A percentile compares a stretch with the other conserved stretches of the same genome.
Evolutionary conservation across 169 alveolate species (phyloP).

Genomic region (Eimeria maxima): DNA sequence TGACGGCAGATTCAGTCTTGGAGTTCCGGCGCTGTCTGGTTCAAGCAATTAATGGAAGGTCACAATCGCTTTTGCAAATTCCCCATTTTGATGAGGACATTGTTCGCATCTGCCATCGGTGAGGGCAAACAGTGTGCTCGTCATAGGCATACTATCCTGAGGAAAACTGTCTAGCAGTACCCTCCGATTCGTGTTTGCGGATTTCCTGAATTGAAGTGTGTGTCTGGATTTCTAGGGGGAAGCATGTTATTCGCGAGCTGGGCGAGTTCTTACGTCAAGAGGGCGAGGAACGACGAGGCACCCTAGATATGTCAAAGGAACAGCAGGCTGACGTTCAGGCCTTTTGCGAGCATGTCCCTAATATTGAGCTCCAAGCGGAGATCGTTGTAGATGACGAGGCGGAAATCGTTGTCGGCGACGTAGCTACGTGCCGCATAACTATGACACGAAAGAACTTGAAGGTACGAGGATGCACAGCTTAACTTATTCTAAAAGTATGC

Average conservation of each 20-base stretch:
- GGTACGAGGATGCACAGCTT: background rate
- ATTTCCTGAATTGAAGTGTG: background rate
- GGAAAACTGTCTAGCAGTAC: background rate
- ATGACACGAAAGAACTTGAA: slow-evolving; percentile 90
- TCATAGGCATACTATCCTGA: background rate
- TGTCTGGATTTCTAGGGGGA: slow-evolving; percentile 88
- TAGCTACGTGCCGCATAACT: slow-evolving; percentile 91
- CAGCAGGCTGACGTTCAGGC: slow-evolving; percentile 92
- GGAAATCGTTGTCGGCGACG: slow-evolving; percentile 93
- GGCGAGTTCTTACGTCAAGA: slow-evolving; percentile 90
- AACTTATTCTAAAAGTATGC: background rate
- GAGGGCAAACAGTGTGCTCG: background rate
- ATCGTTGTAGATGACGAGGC: slow-evolving; percentile 92
- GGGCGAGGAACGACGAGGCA: slow-evolving; percentile 90
- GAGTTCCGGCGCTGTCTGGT: slow-evolving; percentile 94
- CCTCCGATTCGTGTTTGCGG: background rate
- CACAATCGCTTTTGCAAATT: slow-evolving; percentile 91
- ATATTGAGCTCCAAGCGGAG: slow-evolving; percentile 88
- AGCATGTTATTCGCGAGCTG: slow-evolving; percentile 89
- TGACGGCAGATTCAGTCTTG: slow-evolving; percentile 90
- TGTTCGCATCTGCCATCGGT: slow-evolving; percentile 81
- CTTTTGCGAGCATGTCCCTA: slow-evolving; percentile 90
- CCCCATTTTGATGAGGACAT: slow-evolving; percentile 93
- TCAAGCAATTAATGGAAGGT: slow-evolving; percentile 92
- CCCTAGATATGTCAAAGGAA: slow-evolving; percentile 88